Conservation (phyloP, 371 early-diverging fungal genomes). For the Apophysomyces trapeziformis region DNA sequence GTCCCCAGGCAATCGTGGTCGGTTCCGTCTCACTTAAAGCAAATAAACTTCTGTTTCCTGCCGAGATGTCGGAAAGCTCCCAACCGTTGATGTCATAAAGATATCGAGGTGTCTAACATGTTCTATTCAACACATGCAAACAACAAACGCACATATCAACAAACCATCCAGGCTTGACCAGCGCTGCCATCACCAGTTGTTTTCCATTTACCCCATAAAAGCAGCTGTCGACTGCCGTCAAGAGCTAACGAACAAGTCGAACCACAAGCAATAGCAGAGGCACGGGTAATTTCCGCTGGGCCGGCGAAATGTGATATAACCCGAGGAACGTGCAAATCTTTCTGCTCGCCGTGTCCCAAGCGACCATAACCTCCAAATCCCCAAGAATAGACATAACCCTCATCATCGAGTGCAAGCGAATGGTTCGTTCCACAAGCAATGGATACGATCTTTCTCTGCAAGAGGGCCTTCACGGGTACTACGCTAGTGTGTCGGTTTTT, state of each 20-base stretch:
- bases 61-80: constrained; percentile 36
- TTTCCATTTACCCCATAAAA: constrained; percentile 58
- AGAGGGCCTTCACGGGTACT: constrained; percentile 36
- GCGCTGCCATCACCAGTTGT: constrained; percentile 53
- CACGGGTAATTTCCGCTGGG: constrained; percentile 29
- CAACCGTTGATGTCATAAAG: constrained; percentile 51
- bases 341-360: constrained; percentile 48
- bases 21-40: constrained; percentile 31
- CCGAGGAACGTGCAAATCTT: constrained; percentile 41
- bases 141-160: neutral
- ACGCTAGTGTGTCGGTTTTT: neutral
- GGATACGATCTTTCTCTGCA: constrained; percentile 32
- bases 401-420: constrained; percentile 50
- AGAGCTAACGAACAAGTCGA: constrained; percentile 50
- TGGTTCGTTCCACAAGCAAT: constrained; percentile 63
- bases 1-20: constrained; percentile 50
- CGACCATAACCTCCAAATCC: constrained; percentile 66
- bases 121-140: neutral
- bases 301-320: constrained; percentile 42
- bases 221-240: constrained; percentile 40
- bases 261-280: constrained; percentile 43
- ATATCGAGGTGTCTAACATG: constrained; percentile 32
- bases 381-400: constrained; percentile 54
- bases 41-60: constrained; percentile 44
- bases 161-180: constrained; percentile 52